phyloP scores from a whole-genome alignment of 768 basidiomycete species.

The Pilatotrama ljubarskyi region DNA sequence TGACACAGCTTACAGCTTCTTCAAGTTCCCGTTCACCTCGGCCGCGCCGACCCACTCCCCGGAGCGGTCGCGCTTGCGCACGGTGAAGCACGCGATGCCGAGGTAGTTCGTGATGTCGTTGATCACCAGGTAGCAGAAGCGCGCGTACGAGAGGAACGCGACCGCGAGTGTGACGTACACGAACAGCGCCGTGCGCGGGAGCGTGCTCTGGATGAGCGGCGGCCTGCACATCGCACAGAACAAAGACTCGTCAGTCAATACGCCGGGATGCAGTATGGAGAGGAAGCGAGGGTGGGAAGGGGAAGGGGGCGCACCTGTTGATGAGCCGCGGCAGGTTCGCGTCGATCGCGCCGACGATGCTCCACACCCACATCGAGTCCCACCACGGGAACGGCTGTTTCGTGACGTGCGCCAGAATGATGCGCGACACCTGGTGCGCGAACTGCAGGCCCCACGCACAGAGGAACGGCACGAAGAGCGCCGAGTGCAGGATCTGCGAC shows the following conservation, averaged over 20 bases:
- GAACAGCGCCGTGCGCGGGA: slow-evolving; percentile 62
- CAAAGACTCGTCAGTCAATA: too few relatives aligned
- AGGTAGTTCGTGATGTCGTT: slow-evolving; percentile 85
- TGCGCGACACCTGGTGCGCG: slow-evolving; percentile 85
- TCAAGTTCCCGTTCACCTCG: slow-evolving; percentile 22
- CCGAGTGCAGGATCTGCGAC: slow-evolving; percentile 72
- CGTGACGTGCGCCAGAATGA: slow-evolving; percentile 94
- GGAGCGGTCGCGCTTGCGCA: slow-evolving; percentile 75
- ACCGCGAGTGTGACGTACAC: slow-evolving; percentile 70
- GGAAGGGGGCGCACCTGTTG: slow-evolving; percentile 52
- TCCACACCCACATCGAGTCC: slow-evolving; percentile 88
- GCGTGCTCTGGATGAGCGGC: slow-evolving; percentile 74
- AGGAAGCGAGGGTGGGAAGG: too few relatives aligned
- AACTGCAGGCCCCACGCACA: slow-evolving; percentile 93
- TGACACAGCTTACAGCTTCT: slow-evolving; percentile 17
- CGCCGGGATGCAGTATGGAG: too few relatives aligned
- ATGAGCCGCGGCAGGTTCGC: slow-evolving; percentile 74
- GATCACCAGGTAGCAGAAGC: slow-evolving; percentile 84
- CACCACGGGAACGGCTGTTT: slow-evolving; percentile 80
- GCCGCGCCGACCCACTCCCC: slow-evolving; percentile 56
- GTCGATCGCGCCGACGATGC: slow-evolving; percentile 73
- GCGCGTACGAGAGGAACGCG: slow-evolving; percentile 68
- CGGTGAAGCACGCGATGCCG: slow-evolving; percentile 94
- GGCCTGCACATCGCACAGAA: slow-evolving; percentile 36
- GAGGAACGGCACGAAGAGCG: slow-evolving; percentile 83